Conservation (phyloP, 345 rosid species). For the Corchorus capsularis region DNA sequence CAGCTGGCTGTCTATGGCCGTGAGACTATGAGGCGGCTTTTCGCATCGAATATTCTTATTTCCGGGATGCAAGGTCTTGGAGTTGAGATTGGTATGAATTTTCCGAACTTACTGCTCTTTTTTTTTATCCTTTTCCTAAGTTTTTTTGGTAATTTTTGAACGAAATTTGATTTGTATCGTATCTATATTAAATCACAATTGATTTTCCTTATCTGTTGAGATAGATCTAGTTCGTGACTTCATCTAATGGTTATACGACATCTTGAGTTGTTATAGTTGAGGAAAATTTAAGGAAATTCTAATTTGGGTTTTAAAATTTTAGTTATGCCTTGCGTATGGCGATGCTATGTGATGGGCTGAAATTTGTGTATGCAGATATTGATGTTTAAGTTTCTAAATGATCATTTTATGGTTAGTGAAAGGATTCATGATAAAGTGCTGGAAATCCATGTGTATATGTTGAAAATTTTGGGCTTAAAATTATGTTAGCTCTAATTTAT, state of each 20-base stretch:
- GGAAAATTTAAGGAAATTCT: neutral
- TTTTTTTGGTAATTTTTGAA: neutral
- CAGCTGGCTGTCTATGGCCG: constrained; percentile 99
- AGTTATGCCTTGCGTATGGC: neutral
- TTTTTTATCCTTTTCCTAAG: neutral
- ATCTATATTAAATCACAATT: neutral
- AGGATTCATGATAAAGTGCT: neutral
- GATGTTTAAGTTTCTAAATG: neutral
- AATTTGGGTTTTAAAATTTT: constrained; percentile 5
- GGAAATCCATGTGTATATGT: neutral
- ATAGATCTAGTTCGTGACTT: neutral
- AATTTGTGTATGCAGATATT: neutral
- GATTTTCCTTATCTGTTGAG: neutral
- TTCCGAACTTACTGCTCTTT: neutral
- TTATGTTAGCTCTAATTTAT: neutral
- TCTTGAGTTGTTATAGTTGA: neutral
- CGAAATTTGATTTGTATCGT: neutral
- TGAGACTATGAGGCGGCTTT: constrained; percentile 95
- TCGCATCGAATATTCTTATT: constrained; percentile 82
- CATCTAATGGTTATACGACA: neutral
- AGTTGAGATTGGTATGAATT: constrained; percentile 79
- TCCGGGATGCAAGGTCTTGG: constrained; percentile 98
- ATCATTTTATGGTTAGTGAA: neutral
- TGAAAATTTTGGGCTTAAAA: neutral
- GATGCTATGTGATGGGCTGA: neutral